Conservation (phyloP, 2,329 filamentous ascomycete genomes). For the Claviceps humidiphila region DNA sequence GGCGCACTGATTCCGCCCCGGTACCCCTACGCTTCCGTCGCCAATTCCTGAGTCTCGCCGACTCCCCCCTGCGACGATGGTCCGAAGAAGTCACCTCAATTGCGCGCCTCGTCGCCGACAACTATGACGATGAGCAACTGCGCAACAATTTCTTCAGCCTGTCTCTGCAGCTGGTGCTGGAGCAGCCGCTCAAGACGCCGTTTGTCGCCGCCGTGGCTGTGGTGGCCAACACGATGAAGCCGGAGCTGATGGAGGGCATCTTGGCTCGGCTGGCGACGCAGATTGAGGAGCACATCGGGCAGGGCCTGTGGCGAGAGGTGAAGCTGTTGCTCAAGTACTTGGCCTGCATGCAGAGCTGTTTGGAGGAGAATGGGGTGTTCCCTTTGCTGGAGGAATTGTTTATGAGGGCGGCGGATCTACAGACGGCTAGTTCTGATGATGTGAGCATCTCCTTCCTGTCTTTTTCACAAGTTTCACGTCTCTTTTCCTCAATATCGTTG, state of each 20-base stretch:
- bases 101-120: constrained; percentile 64
- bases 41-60: constrained; percentile 67
- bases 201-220: constrained; percentile 79
- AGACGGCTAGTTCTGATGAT: constrained; percentile 86
- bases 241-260: constrained; percentile 60
- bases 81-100: constrained; percentile 67
- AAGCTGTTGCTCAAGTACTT: constrained; percentile 85
- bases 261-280: constrained; percentile 48
- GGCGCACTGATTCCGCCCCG: constrained; percentile 59
- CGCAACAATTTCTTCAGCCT: constrained; percentile 61
- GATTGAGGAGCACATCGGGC: constrained; percentile 53
- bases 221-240: constrained; percentile 63
- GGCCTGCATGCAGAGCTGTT: constrained; percentile 67
- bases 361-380: constrained; percentile 78
- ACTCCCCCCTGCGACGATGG: constrained; percentile 65
- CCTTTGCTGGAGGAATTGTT: constrained; percentile 82
- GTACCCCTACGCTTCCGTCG: constrained; percentile 59
- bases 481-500: neutral
- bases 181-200: constrained; percentile 96
- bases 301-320: constrained; percentile 76
- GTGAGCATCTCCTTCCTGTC: constrained; percentile 37
- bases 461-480: neutral
- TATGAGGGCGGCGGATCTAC: constrained; percentile 75
- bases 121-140: constrained; percentile 74
- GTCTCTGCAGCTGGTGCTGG: constrained; percentile 61